Evolutionary conservation across 345 rosid genomes (phyloP).

Genomic region (Tarenaya hassleriana): DNA sequence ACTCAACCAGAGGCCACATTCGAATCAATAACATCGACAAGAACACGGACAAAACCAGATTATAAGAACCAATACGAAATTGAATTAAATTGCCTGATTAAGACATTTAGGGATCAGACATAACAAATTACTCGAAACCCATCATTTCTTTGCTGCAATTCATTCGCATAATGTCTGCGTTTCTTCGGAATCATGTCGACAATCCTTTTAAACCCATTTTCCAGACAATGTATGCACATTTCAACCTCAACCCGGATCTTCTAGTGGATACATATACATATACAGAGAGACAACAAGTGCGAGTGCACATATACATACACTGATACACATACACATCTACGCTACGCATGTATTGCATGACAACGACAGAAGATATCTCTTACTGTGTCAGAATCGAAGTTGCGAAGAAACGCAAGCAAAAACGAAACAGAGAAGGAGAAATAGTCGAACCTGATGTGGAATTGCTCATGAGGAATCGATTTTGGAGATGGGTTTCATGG

Average conservation of each 20-base stretch:
- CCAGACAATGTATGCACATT: neutral
- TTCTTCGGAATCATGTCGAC: neutral
- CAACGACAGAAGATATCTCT: too few relatives aligned
- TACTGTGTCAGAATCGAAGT: neutral
- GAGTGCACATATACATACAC: neutral
- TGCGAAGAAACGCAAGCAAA: neutral
- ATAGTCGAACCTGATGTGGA: slow-evolving; percentile 22
- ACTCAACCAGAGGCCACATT: slow-evolving; percentile 13
- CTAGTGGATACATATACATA: neutral
- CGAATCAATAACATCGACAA: neutral
- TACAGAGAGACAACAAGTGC: neutral
- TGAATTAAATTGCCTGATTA: neutral
- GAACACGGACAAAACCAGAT: neutral
- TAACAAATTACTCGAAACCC: neutral
- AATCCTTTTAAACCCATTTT: neutral
- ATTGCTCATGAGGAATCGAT: slow-evolving; percentile 22
- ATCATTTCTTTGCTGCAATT: neutral
- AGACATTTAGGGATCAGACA: neutral
- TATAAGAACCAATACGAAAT: neutral
- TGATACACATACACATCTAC: slow-evolving; percentile 4
- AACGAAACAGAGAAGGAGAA: slow-evolving; percentile 1
- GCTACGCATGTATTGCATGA: neutral
- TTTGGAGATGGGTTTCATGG: slow-evolving; percentile 18
- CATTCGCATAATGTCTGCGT: neutral
- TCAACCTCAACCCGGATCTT: neutral